Percentiles rank a stretch among this genome's conserved stretches.
These are phyloP conservation scores for Saccharomycopsis schoenii DNA, from an alignment of 805 yeast genomes.

Conservation along the genomic window DNA sequence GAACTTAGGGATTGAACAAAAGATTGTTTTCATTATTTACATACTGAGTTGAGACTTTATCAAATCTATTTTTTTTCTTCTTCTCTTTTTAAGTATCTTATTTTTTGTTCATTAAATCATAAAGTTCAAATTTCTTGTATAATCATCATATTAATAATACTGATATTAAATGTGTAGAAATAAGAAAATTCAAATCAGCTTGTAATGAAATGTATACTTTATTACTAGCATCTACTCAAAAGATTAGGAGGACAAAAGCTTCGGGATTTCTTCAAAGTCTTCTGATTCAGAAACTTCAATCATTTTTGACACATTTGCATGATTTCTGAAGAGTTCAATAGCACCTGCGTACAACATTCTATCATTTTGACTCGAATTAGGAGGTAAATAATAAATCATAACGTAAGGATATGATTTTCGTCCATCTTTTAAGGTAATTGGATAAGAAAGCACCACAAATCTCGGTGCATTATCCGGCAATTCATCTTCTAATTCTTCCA, in stretches of 20 bases:
- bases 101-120: too few species aligned
- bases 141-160: too few species aligned
- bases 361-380: constrained; percentile 69
- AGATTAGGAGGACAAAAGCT: constrained; percentile 8
- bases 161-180: too few species aligned
- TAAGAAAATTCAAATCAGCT: background rate
- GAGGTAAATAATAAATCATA: constrained; percentile 80
- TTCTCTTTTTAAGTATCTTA: too few species aligned
- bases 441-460: constrained; percentile 67
- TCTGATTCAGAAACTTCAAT: constrained; percentile 46
- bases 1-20: background rate
- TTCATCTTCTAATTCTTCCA: constrained; percentile 62
- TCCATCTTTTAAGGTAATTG: constrained; percentile 60
- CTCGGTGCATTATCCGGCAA: constrained; percentile 79
- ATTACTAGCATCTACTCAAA: background rate
- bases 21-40: too few species aligned
- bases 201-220: background rate
- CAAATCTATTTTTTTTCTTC: too few species aligned
- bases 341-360: constrained; percentile 92
- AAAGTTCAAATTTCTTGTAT: too few species aligned
- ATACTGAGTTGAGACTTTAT: too few species aligned
- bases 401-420: constrained; percentile 66
- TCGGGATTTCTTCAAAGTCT: constrained; percentile 53
- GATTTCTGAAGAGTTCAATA: constrained; percentile 64
- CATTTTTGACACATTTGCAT: constrained; percentile 57